A percentile compares a stretch with the other conserved stretches of the same genome.
These are phyloP conservation scores for Ramaria sp. DNA, from an alignment of 768 basidiomycete species.

Conservation along the genomic window DNA sequence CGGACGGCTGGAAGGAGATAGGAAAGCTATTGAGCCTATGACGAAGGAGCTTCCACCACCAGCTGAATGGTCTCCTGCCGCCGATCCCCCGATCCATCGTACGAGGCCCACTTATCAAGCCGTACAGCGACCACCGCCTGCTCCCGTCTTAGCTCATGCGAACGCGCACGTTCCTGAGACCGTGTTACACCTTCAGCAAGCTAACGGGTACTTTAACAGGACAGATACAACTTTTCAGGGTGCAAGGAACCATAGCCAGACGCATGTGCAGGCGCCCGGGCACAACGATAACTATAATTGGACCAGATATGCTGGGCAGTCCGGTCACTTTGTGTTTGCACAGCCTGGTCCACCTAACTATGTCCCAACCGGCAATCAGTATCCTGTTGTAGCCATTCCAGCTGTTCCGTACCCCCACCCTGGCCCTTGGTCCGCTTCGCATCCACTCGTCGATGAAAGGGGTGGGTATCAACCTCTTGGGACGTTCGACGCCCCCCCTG, in stretches of 20 bases:
- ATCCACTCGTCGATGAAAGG: not conserved
- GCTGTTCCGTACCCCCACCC: not conserved
- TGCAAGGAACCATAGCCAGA: not conserved
- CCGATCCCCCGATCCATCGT: constrained; percentile 9
- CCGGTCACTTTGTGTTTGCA: not conserved
- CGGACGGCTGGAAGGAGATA: not conserved
- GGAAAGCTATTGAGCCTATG: not conserved
- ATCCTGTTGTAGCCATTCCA: not conserved
- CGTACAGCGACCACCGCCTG: constrained; percentile 5
- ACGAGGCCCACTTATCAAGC: constrained; percentile 4
- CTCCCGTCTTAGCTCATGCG: constrained; percentile 2
- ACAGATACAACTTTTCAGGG: not conserved
- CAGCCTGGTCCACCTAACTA: not conserved
- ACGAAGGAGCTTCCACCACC: constrained; percentile 3
- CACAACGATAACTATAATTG: not conserved
- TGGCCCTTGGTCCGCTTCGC: not conserved
- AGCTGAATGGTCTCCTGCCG: constrained; percentile 10
- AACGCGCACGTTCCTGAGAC: constrained; percentile 3
- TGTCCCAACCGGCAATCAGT: not conserved
- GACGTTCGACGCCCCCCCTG: not conserved
- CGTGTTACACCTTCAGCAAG: not conserved
- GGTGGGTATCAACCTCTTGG: not conserved
- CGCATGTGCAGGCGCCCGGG: not conserved
- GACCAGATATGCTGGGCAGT: not conserved
- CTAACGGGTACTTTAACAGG: constrained; percentile 1